Conservation (phyloP, 768 basidiomycete species). For the Phlegmacium glaucopus region DNA sequence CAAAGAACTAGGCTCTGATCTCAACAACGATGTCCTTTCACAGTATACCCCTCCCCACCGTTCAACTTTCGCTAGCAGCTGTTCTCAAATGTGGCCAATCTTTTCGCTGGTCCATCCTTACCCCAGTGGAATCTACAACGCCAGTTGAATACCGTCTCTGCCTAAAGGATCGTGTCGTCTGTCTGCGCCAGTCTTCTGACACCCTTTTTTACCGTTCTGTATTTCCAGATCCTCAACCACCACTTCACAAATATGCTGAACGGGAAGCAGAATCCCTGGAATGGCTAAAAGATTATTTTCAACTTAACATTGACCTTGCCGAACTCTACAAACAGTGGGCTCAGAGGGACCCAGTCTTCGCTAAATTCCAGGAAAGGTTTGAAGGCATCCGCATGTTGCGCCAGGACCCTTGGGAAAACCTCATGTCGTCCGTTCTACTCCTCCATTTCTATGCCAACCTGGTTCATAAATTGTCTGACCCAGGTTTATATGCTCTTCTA, state of each 20-base stretch:
- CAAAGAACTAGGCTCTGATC: conserved; percentile 6
- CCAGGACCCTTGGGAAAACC: conserved; percentile 96
- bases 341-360: conserved; percentile 70
- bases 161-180: conserved; percentile 78
- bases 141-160: conserved; percentile 78
- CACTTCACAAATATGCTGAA: conserved; percentile 27
- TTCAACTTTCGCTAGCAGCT: conserved; percentile 72
- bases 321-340: conserved; percentile 78
- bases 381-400: conserved; percentile 82
- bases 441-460: neutral
- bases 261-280: conserved; percentile 62
- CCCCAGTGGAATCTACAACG: conserved; percentile 15
- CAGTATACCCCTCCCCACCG: conserved; percentile 54
- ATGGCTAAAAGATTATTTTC: conserved; percentile 88
- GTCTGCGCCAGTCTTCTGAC: conserved; percentile 70
- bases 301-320: conserved; percentile 72
- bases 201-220: conserved; percentile 69
- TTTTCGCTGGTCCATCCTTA: conserved; percentile 73
- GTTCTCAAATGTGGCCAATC: conserved; percentile 83
- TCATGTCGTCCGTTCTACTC: conserved; percentile 71
- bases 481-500: conserved; percentile 97
- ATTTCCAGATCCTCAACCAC: conserved; percentile 48
- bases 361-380: conserved; percentile 57
- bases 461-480: neutral
- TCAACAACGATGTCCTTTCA: conserved; percentile 21